Evolutionary conservation across 345 rosid genomes (phyloP).

Genomic region (Sapria himalayana): DNA sequence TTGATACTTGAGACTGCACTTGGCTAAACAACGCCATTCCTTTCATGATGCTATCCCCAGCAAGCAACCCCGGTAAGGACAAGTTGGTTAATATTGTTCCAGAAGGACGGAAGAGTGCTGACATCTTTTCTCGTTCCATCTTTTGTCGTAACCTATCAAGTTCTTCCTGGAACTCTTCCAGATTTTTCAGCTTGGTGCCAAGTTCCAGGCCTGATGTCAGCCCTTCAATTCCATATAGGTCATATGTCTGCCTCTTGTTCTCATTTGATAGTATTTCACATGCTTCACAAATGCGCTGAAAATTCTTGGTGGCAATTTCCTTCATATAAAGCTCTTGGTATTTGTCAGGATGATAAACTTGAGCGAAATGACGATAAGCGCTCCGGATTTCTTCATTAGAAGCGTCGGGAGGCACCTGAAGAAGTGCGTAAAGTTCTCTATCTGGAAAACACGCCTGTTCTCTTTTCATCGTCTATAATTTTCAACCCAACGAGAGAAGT

Average conservation of each 20-base stretch:
- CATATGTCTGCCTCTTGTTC: slow-evolving; percentile 61
- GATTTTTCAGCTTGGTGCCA: slow-evolving; percentile 56
- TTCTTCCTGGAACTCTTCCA: slow-evolving; percentile 66
- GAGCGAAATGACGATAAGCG: slow-evolving; percentile 94
- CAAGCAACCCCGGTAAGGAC: slow-evolving; percentile 49
- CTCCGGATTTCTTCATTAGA: slow-evolving; percentile 75
- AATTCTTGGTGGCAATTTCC: slow-evolving; percentile 68
- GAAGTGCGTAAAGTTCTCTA: slow-evolving; percentile 62
- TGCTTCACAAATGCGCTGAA: slow-evolving; percentile 81
- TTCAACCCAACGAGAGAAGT: too few relatives aligned
- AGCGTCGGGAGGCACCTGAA: slow-evolving; percentile 81
- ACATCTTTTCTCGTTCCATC: slow-evolving; percentile 45
- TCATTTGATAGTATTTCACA: slow-evolving; percentile 77
- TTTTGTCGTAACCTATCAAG: slow-evolving; percentile 46
- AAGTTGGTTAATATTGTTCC: slow-evolving; percentile 45
- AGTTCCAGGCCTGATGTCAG: slow-evolving; percentile 73
- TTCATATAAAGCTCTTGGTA: slow-evolving; percentile 77
- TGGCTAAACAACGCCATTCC: slow-evolving; percentile 86
- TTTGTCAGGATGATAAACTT: slow-evolving; percentile 93
- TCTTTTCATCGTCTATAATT: too few relatives aligned
- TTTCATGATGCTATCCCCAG: slow-evolving; percentile 74
- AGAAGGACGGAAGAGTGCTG: slow-evolving; percentile 42
- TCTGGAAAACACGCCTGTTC: slow-evolving; percentile 15
- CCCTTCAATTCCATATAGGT: slow-evolving; percentile 92
- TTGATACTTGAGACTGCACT: slow-evolving; percentile 69